A percentile compares a stretch with the other conserved stretches of the same genome.
phyloP scores from a whole-genome alignment of 441 rosid genomes.

The Breynia disticha region DNA sequence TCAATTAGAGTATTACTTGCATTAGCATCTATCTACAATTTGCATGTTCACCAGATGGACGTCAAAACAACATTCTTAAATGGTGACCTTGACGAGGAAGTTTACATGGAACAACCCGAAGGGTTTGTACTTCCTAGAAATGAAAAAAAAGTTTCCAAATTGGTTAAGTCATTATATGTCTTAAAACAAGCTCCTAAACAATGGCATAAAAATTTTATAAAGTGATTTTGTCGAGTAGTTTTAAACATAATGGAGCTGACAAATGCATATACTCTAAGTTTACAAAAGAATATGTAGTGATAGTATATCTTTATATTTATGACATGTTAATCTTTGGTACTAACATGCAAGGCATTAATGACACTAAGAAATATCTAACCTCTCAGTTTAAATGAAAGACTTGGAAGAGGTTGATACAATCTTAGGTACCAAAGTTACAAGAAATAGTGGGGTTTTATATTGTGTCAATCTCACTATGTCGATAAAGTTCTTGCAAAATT shows the following conservation, averaged over 20 bases:
- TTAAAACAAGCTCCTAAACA: too few relatives aligned
- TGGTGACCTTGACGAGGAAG: too few relatives aligned
- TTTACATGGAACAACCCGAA: too few relatives aligned
- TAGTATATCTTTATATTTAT: neutral
- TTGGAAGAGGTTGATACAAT: neutral
- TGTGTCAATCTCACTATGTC: neutral
- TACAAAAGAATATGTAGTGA: neutral
- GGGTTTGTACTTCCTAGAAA: too few relatives aligned
- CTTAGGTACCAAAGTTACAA: neutral
- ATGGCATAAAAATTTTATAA: too few relatives aligned
- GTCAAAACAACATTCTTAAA: too few relatives aligned
- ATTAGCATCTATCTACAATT: neutral
- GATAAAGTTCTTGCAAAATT: neutral
- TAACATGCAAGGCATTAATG: too few relatives aligned
- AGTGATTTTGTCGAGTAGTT: neutral
- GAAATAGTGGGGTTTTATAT: neutral
- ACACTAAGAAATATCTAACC: too few relatives aligned
- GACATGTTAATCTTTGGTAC: too few relatives aligned
- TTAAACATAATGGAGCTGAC: slow-evolving; percentile 1
- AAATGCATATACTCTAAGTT: neutral
- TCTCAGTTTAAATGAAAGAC: too few relatives aligned
- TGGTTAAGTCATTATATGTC: slow-evolving; percentile 4
- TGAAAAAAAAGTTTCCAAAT: slow-evolving; percentile 4
- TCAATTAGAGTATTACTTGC: neutral
- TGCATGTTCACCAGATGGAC: too few relatives aligned